Conservation (phyloP, 2,329 filamentous ascomycete genomes). For the Escovopsis sp. region DNA sequence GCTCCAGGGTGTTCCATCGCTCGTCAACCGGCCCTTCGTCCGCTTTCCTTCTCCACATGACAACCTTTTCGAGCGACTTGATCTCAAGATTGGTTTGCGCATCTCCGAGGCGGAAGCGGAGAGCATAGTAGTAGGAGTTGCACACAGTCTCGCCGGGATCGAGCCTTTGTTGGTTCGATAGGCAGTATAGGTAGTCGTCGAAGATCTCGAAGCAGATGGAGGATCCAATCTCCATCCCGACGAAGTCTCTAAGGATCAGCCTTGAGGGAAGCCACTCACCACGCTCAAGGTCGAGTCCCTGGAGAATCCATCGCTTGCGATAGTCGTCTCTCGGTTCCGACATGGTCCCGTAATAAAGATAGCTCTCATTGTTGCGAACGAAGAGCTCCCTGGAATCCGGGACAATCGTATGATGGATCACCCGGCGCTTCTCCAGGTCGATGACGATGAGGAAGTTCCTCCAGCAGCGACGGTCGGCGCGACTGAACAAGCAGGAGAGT, state of each 20-base stretch:
- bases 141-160: constrained; percentile 50
- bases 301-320: constrained; percentile 47
- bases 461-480: constrained; percentile 17
- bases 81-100: constrained; percentile 19
- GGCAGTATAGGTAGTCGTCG: constrained; percentile 49
- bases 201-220: constrained; percentile 61
- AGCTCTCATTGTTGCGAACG: constrained; percentile 46
- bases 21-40: constrained; percentile 59
- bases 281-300: constrained; percentile 32
- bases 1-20: constrained; percentile 52
- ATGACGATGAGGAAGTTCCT: constrained; percentile 37
- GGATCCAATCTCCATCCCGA: constrained; percentile 49
- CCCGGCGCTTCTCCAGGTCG: constrained; percentile 24
- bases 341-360: constrained; percentile 53
- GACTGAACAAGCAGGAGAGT: constrained; percentile 41
- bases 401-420: constrained; percentile 28
- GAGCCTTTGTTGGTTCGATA: constrained; percentile 51
- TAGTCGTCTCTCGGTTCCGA: constrained; percentile 38
- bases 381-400: constrained; percentile 43
- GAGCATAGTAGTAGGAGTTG: constrained; percentile 55
- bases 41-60: constrained; percentile 48
- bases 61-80: constrained; percentile 26
- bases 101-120: constrained; percentile 41
- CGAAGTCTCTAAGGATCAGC: constrained; percentile 41
- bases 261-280: constrained; percentile 26